Conservation (phyloP, 2,329 filamentous ascomycete genomes). For the Trichoderma asperellum region DNA sequence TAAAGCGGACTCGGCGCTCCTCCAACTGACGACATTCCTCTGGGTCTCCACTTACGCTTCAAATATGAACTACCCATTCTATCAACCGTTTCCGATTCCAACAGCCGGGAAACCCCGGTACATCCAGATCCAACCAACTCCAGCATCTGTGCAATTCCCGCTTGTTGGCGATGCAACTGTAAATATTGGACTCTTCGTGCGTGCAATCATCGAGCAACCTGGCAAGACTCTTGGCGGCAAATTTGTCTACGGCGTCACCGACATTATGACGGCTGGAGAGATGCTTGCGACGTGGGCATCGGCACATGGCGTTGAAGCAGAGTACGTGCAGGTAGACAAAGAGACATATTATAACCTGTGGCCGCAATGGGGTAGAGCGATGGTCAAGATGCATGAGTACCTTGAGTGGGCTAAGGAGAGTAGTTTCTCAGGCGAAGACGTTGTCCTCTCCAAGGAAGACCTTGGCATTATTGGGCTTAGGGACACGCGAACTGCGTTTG, state of each 20-base stretch:
- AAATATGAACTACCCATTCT: not conserved
- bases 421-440: not conserved
- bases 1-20: not conserved
- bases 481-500: not conserved
- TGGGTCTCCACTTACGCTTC: not conserved
- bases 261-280: slow-evolving; percentile 3
- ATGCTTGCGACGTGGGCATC: not conserved
- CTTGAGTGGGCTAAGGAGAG: not conserved
- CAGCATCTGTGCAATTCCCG: not conserved
- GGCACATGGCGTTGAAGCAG: not conserved
- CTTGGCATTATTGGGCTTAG: not conserved
- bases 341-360: not conserved
- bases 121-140: not conserved
- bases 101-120: not conserved
- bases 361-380: not conserved
- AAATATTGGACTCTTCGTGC: not conserved
- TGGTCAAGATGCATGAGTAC: not conserved
- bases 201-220: not conserved
- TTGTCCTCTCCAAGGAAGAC: not conserved
- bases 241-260: not conserved
- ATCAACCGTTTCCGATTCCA: not conserved
- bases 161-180: not conserved
- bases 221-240: slow-evolving; percentile 3
- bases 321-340: not conserved
- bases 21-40: slow-evolving; percentile 1